A percentile compares a stretch with the other conserved stretches of the same genome.
These are phyloP conservation scores for Lolium perenne DNA, from an alignment of 176 grass and related monocot genomes.

Conservation along the genomic window DNA sequence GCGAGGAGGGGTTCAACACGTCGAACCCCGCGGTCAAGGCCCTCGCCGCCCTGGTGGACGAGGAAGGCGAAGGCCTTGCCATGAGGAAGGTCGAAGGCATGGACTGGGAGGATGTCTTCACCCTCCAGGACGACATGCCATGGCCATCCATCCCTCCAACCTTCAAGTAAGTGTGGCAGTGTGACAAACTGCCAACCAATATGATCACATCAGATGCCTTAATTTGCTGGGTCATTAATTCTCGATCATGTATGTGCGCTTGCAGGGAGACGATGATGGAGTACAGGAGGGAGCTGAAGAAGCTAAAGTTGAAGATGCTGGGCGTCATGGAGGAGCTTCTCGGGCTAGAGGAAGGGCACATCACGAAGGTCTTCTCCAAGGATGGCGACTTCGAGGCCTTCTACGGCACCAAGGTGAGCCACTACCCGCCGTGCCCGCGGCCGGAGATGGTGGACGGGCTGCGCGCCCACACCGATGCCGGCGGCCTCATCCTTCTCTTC, in stretches of 20 bases:
- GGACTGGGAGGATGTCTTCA: conserved; percentile 90
- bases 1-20: conserved; percentile 62
- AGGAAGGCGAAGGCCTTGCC: conserved; percentile 40
- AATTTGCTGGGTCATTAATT: not conserved
- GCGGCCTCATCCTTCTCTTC: conserved; percentile 87
- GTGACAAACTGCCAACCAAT: not conserved
- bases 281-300: conserved; percentile 70
- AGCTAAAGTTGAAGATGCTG: conserved; percentile 68
- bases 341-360: conserved; percentile 60
- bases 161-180: conserved; percentile 59
- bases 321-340: conserved; percentile 83
- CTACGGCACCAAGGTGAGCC: conserved; percentile 81
- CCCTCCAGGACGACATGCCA: conserved; percentile 67
- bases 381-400: conserved; percentile 58
- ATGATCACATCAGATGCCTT: not conserved
- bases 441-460: conserved; percentile 74
- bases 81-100: conserved; percentile 45
- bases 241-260: not conserved
- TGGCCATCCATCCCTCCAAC: conserved; percentile 79
- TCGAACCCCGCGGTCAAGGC: conserved; percentile 46
- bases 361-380: conserved; percentile 59
- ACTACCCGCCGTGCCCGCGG: conserved; percentile 80
- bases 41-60: conserved; percentile 38
- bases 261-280: conserved; percentile 89
- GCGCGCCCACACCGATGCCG: conserved; percentile 91